Conservation (phyloP, 345 rosid species). For the Luvunga scandens region DNA sequence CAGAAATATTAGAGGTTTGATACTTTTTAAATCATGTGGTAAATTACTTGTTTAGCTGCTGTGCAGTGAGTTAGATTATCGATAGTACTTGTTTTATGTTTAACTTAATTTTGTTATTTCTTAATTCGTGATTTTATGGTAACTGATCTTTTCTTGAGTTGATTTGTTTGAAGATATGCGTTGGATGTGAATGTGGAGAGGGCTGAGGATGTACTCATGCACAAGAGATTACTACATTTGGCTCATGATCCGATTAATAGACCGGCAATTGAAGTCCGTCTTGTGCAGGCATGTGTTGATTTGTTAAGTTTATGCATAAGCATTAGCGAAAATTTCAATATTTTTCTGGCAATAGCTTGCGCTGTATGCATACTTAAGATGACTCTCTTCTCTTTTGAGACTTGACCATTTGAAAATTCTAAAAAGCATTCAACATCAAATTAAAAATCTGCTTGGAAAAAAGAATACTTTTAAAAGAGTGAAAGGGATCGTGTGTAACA, state of each 20-base stretch:
- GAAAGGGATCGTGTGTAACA: conserved; percentile 16
- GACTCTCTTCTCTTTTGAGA: conserved; percentile 6
- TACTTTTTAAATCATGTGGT: background rate
- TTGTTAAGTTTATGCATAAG: background rate
- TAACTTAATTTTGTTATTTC: background rate
- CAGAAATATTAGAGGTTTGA: background rate
- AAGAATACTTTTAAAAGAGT: conserved; percentile 12
- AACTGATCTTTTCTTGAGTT: background rate
- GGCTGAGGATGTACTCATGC: conserved; percentile 93
- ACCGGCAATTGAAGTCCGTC: conserved; percentile 58
- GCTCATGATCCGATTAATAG: conserved; percentile 56
- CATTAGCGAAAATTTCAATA: background rate
- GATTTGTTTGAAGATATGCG: conserved; percentile 59
- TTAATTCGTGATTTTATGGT: background rate
- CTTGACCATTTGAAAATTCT: conserved; percentile 16
- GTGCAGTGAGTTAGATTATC: background rate
- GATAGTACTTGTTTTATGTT: background rate
- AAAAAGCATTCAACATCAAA: conserved; percentile 23
- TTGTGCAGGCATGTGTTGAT: conserved; percentile 64
- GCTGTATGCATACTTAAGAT: background rate
- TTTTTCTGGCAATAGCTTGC: background rate
- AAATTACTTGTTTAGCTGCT: background rate
- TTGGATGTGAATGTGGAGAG: conserved; percentile 97
- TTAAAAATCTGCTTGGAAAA: conserved; percentile 6
- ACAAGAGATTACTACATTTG: conserved; percentile 56